Evolutionary conservation across 768 basidiomycete species (phyloP).

Genomic region (Russula brevipes): DNA sequence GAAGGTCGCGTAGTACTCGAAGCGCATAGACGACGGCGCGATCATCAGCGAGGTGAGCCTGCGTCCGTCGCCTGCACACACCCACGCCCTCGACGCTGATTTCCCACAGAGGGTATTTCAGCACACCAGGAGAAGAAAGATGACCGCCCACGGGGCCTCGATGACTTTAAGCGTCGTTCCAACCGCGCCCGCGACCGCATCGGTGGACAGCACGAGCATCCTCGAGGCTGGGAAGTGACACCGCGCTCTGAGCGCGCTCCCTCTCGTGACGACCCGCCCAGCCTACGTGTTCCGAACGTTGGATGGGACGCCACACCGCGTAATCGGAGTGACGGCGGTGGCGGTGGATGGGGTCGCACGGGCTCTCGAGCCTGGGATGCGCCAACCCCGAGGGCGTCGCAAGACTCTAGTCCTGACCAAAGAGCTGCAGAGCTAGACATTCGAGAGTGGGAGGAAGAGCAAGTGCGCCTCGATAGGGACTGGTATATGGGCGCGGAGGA

Average conservation of each 20-base stretch:
- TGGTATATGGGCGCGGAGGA: slow-evolving; percentile 96
- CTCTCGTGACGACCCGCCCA: slow-evolving; percentile 58
- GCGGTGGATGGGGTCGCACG: slow-evolving; percentile 58
- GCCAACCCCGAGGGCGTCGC: slow-evolving; percentile 65
- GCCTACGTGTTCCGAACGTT: slow-evolving; percentile 85
- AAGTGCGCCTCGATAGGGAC: slow-evolving; percentile 83
- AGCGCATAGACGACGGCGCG: slow-evolving; percentile 65
- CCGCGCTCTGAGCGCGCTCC: slow-evolving; percentile 53
- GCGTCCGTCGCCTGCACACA: not conserved
- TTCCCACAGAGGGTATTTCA: slow-evolving; percentile 59
- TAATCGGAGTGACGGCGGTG: slow-evolving; percentile 47
- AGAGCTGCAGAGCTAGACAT: slow-evolving; percentile 61
- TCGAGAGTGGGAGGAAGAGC: slow-evolving; percentile 97
- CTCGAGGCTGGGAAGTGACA: slow-evolving; percentile 52
- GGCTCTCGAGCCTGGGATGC: slow-evolving; percentile 67
- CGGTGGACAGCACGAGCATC: slow-evolving; percentile 27
- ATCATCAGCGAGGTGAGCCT: slow-evolving; percentile 58
- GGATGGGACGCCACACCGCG: slow-evolving; percentile 94
- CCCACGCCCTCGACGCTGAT: not conserved
- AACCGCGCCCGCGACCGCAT: slow-evolving; percentile 61
- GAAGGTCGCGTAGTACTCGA: slow-evolving; percentile 65
- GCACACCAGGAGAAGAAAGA: slow-evolving; percentile 50
- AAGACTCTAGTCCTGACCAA: slow-evolving; percentile 67
- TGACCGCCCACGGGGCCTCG: slow-evolving; percentile 71
- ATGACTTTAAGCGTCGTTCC: slow-evolving; percentile 88